Evolutionary conservation across 1,284 basidiomycete species (phyloP).

Genomic region (Boletellus deceptivus): DNA sequence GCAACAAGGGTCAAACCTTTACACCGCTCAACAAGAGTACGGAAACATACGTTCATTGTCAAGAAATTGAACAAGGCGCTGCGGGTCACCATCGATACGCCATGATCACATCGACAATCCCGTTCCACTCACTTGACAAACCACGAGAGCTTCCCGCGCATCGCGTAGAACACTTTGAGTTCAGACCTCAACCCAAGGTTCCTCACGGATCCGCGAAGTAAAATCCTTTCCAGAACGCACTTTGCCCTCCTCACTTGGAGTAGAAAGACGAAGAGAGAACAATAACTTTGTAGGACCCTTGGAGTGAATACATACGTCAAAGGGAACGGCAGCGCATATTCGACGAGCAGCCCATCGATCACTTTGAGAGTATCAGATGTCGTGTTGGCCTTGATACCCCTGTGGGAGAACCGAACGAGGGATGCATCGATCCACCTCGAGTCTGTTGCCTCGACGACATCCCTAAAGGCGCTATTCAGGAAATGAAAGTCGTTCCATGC

Average conservation of each 20-base stretch:
- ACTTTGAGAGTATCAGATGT: constrained; percentile 54
- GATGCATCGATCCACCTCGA: constrained; percentile 57
- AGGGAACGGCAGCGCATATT: constrained; percentile 81
- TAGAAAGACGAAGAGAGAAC: constrained; percentile 73
- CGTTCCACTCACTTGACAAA: constrained; percentile 70
- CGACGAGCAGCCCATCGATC: constrained; percentile 65
- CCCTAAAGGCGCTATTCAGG: constrained; percentile 73
- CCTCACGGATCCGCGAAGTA: constrained; percentile 50
- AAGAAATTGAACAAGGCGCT: constrained; percentile 75
- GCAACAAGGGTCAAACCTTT: neutral
- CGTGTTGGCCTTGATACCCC: constrained; percentile 43
- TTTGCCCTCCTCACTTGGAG: constrained; percentile 76
- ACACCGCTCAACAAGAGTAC: neutral
- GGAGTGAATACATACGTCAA: constrained; percentile 77
- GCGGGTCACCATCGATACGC: constrained; percentile 11
- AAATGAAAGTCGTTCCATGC: constrained; percentile 84
- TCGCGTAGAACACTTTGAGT: constrained; percentile 66
- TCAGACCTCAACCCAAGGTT: constrained; percentile 40
- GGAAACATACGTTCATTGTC: constrained; percentile 59
- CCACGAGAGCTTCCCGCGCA: constrained; percentile 77
- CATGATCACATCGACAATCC: neutral
- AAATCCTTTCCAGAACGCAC: constrained; percentile 62
- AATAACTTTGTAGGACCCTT: constrained; percentile 57
- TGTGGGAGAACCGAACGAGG: constrained; percentile 72
- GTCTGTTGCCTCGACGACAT: constrained; percentile 56